Base-by-base conservation (phyloP, 2,329 filamentous ascomycete species). In the Ophiosphaerella korrae region DNA sequence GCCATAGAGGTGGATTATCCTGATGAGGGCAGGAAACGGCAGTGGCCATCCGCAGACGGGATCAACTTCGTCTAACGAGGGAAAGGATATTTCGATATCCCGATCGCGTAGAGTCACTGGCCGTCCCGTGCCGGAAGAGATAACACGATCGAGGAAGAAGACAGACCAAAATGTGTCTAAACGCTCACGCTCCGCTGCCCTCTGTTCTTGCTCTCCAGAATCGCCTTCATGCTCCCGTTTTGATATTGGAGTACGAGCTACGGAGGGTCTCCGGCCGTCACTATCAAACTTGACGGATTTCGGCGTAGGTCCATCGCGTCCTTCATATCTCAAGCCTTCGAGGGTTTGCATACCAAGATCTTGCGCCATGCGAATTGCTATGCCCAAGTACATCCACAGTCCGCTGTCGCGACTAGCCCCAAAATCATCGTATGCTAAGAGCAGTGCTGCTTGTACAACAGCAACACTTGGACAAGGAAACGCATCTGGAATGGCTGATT, bases 111-210 rank as follows among this genome's bases (percentile, higher is more conserved):
- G 80, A 0, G 90, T 95, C 9, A 93, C 91, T 0, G 90, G 88
- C 13, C 91, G 82, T 8, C 92, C 92, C 0, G 90, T 94, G 0
- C 91, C 91, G 0, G 89, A 93, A 0, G 91, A 95, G 23, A 96
- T 93, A 54, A 93, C 88, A 16, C 91, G 83, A 64, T 96, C 91
- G 1, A 96, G 82, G 58, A 95, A 88, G 71, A 95, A 95, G 9
- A 96, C 88, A 3, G 90, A 87, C 91, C 91, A 96, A 60, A 96
- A 92, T 0, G 91, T 93, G 63, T 96, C 90, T 37, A 91, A 86
- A 13, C 90, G 84, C 67, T 95, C 91, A 56, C 91, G 85, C 62
- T 95, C 90, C 3, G 89, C 83, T 63, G 84, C 87, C 57, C 77
- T 81, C 71, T 82, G 84, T 64, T 87, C 85, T 73, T 61, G 58